Evolutionary conservation across 225 moss, liverwort and hornwort genomes (phyloP), one percentile per base, ranked within the genome.

Genomic region (Physcomitrellopsis africana): DNA sequence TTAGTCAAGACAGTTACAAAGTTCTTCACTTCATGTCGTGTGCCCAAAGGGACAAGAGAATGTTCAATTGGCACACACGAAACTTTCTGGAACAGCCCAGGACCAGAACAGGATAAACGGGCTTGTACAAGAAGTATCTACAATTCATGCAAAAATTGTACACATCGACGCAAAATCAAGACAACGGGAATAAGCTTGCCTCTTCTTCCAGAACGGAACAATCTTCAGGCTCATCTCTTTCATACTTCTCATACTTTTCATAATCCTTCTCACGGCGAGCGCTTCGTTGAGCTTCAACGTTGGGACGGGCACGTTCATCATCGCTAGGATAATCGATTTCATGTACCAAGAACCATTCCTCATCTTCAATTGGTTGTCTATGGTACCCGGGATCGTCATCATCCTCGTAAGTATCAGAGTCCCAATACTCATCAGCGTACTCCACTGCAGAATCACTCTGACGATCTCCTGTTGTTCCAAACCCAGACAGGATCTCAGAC

Each of bases 341-440:
- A 55, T 95, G 99, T 53, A 93, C 93, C 65, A 93, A 82, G 70
- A 99, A 99, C 99, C 92, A 99, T 71, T 95, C 99, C 85, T 95
- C 99, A 66, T 99, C 99, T 77, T 92, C 95, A 76, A 99, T 88
- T 23, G 95, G 79, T 72, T 95, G 92, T 84, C 99, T 86, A 51
- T 92, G 99, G 78, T 93, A 99, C 58, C 99, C 99, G 61, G 95
- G 95, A 78, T 99, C 99, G 16, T 99, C 99, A 63, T 99, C 99
- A 78, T 99, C 93, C 72, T 99, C 99, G 68, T 99, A 99, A 12
- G 90, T 90, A 68, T 95, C 99, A 27, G 99, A 95, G 85, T 99
- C 95, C 99, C 99, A 95, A 73, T 85, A 93, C 65, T 93, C 95
- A 70, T 95, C 89, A 23, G 95, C 89, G 80, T 83, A 95, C 54